Percentiles rank a stretch among this genome's conserved stretches.
Conservation (phyloP, 306 rosid genomes). For the Ormosia emarginata region DNA sequence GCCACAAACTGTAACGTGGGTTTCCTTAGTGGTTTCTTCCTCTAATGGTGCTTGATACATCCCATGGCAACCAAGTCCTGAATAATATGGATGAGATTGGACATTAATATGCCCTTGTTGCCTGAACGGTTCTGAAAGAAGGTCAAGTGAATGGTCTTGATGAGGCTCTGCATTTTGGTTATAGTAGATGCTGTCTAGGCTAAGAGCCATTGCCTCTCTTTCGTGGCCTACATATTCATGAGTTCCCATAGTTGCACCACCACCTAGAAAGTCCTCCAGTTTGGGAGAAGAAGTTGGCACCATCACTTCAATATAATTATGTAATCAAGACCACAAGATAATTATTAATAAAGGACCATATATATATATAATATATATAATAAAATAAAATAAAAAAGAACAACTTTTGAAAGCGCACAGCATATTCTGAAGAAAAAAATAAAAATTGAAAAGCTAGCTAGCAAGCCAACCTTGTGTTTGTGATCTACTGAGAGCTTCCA, state of each 20-base stretch:
- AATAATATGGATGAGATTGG: constrained; percentile 47
- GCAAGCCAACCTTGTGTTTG: constrained; percentile 58
- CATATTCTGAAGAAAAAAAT: background rate
- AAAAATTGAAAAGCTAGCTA: background rate
- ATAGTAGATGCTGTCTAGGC: constrained; percentile 76
- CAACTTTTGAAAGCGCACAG: background rate
- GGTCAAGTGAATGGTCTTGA: constrained; percentile 40
- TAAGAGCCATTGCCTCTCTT: constrained; percentile 75
- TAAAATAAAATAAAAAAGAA: background rate
- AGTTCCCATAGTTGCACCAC: constrained; percentile 72
- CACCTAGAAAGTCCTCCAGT: constrained; percentile 85
- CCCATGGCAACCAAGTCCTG: constrained; percentile 48
- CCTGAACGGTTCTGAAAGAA: constrained; percentile 48
- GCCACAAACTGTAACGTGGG: constrained; percentile 33
- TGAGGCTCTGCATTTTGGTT: constrained; percentile 44
- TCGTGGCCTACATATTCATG: constrained; percentile 60
- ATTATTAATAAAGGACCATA: background rate
- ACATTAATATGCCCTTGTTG: constrained; percentile 37
- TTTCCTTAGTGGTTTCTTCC: constrained; percentile 38
- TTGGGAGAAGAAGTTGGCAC: constrained; percentile 76
- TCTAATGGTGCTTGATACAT: constrained; percentile 46
- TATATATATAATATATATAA: background rate
- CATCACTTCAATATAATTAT: constrained; percentile 40
- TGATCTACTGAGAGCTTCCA: constrained; percentile 78
- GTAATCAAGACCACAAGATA: background rate